Evolutionary conservation across 1,284 basidiomycete species (phyloP).

Genomic region (Cryptococcus sp.): DNA sequence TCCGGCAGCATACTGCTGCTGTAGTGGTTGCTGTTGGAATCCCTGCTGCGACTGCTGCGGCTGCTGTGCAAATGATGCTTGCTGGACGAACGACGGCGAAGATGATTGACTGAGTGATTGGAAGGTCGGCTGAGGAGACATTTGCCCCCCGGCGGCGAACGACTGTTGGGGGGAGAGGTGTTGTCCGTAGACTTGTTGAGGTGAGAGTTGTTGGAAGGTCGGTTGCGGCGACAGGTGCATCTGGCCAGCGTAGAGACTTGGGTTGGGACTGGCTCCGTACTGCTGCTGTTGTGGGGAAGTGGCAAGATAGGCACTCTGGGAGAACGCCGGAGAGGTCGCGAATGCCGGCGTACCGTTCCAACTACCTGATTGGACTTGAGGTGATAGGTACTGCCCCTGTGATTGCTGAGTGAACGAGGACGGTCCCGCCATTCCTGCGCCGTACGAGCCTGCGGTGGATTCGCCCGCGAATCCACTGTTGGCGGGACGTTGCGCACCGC

Average conservation of each 20-base stretch:
- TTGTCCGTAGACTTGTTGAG: slow-evolving; percentile 3
- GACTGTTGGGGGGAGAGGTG: neutral
- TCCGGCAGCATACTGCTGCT: slow-evolving; percentile 1
- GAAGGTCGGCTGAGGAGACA: slow-evolving; percentile 2
- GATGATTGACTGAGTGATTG: neutral
- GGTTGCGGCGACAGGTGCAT: neutral
- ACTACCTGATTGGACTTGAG: neutral
- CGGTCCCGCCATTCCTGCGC: neutral
- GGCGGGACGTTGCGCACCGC: neutral
- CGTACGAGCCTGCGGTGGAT: neutral
- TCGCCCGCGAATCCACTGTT: neutral
- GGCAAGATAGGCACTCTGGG: neutral
- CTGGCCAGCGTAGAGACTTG: neutral
- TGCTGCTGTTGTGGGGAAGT: slow-evolving; percentile 8
- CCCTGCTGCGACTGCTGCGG: slow-evolving; percentile 1
- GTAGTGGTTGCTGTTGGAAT: slow-evolving; percentile 9
- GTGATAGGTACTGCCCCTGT: neutral
- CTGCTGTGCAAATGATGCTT: slow-evolving; percentile 1
- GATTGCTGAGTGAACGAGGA: neutral
- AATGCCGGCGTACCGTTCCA: neutral
- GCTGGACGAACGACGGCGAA: slow-evolving; percentile 6
- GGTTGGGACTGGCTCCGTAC: neutral
- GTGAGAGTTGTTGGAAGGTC: neutral
- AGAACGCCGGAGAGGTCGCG: neutral
- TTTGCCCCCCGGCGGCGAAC: neutral